These are phyloP conservation scores for Auriscalpium vulgare DNA, from an alignment of 768 basidiomycete genomes.

Conservation along the genomic window DNA sequence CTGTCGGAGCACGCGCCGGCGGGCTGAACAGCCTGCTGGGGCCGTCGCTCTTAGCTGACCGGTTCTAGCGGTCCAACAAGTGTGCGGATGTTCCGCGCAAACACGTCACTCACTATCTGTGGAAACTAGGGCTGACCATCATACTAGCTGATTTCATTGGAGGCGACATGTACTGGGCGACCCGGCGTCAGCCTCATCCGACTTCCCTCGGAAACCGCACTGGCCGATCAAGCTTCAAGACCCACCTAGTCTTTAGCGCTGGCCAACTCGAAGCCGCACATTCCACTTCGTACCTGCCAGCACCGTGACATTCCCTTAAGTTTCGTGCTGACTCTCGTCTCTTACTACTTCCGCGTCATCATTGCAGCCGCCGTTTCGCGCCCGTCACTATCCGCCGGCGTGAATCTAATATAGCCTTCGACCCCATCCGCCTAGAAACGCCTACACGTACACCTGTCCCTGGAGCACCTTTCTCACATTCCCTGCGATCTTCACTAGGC, in stretches of 20 bases:
- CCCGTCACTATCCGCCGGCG: conserved; percentile 72
- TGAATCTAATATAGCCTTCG: conserved; percentile 82
- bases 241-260: conserved; percentile 74
- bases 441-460: conserved; percentile 4
- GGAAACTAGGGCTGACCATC: background rate
- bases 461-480: background rate
- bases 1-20: conserved; percentile 66
- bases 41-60: conserved; percentile 63
- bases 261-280: conserved; percentile 63
- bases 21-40: conserved; percentile 54
- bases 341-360: conserved; percentile 25
- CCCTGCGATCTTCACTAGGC: conserved; percentile 1
- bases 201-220: conserved; percentile 62
- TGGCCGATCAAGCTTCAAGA: conserved; percentile 88
- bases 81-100: conserved; percentile 68
- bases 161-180: conserved; percentile 75
- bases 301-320: background rate
- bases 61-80: conserved; percentile 87
- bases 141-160: conserved; percentile 75
- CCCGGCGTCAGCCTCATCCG: conserved; percentile 66
- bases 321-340: conserved; percentile 1
- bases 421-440: conserved; percentile 70
- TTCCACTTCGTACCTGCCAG: conserved; percentile 34
- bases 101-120: conserved; percentile 25
- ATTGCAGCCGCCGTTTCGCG: conserved; percentile 33